These are phyloP conservation scores for Oryza glumipatula DNA, from an alignment of 176 grass and related monocot genomes.

Conservation along the genomic window DNA sequence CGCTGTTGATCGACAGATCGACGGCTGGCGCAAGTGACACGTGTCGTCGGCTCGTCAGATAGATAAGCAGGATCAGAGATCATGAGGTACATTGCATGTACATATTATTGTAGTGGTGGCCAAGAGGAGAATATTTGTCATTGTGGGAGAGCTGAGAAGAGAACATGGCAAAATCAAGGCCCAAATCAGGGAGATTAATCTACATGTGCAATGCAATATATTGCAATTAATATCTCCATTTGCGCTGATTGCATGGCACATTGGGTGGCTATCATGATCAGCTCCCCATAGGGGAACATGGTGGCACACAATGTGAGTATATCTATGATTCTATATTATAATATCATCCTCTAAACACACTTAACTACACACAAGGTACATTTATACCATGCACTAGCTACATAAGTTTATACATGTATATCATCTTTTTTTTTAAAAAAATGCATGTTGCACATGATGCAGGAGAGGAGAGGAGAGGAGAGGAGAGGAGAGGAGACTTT, in stretches of 20 bases:
- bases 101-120: not conserved
- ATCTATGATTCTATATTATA: not conserved
- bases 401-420: not conserved
- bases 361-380: not conserved
- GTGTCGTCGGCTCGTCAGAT: not conserved
- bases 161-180: slow-evolving; percentile 52
- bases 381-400: not conserved
- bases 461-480: not conserved
- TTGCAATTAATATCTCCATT: slow-evolving; percentile 11
- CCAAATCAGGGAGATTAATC: slow-evolving; percentile 36
- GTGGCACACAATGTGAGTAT: slow-evolving; percentile 15
- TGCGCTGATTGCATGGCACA: not conserved
- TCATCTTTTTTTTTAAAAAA: not conserved
- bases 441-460: not conserved
- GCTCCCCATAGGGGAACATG: slow-evolving; percentile 52
- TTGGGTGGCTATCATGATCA: slow-evolving; percentile 33
- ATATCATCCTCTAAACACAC: not conserved
- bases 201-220: slow-evolving; percentile 33
- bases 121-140: slow-evolving; percentile 35
- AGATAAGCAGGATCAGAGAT: not conserved
- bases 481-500: slow-evolving; percentile 25
- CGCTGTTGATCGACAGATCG: not conserved
- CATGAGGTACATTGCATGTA: not conserved
- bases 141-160: not conserved
- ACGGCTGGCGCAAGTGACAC: not conserved